phyloP scores from a whole-genome alignment of 495 filamentous ascomycete genomes.

The Stereocaulon alpinum region DNA sequence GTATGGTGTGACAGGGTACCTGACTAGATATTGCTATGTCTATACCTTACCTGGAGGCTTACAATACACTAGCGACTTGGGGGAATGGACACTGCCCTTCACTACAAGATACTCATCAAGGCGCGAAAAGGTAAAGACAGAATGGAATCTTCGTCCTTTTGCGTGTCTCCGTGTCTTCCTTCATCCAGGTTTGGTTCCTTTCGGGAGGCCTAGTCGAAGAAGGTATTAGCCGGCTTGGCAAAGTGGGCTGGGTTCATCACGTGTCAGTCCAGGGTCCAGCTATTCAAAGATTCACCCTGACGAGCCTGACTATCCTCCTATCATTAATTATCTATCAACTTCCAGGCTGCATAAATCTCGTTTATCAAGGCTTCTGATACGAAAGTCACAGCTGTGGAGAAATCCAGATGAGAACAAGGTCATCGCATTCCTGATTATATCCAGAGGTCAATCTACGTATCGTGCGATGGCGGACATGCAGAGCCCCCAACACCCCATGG shows the following conservation, averaged over 20 bases:
- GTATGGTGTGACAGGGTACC: not conserved
- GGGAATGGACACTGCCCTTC: no score
- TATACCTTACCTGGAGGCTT: not conserved
- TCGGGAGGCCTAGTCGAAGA: not conserved
- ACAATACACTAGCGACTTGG: not conserved
- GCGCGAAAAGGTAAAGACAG: not conserved
- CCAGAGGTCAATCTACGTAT: not conserved
- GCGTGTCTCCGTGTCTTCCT: constrained; percentile 28
- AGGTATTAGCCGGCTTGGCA: not conserved
- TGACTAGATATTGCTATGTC: not conserved
- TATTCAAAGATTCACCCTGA: not conserved
- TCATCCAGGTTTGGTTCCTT: not conserved
- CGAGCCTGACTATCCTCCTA: no score
- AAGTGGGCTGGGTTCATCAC: not conserved
- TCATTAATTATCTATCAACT: not conserved
- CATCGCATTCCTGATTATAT: no score
- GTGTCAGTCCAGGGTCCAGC: not conserved
- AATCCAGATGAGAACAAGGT: no score
- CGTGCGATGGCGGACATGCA: constrained; percentile 27
- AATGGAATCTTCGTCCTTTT: not conserved
- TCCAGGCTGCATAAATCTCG: not conserved
- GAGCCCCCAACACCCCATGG: constrained; percentile 34
- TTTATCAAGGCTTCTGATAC: not conserved
- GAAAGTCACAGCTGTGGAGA: no score
- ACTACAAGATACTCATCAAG: not conserved